Evolutionary conservation across 805 yeast genomes (phyloP).

Genomic region (Schizosaccharomyces pombe): DNA sequence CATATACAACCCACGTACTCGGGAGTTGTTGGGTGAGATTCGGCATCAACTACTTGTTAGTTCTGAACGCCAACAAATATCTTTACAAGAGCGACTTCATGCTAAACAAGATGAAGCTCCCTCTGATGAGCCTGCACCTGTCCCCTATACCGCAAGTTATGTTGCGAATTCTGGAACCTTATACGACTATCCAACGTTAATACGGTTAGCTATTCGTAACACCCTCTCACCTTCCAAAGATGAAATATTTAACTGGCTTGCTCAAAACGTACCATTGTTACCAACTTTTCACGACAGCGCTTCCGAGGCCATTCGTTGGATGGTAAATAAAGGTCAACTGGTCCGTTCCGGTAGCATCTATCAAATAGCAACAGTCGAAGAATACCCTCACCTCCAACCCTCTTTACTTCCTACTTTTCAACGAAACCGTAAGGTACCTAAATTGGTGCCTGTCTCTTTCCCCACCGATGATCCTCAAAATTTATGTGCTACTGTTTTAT

Average conservation of each 20-base stretch:
- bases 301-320: constrained; percentile 1
- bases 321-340: not conserved
- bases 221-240: not conserved
- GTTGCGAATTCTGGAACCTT: constrained; percentile 14
- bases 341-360: not conserved
- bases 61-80: not conserved
- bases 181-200: constrained; percentile 7
- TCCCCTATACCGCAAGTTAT: constrained; percentile 11
- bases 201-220: not conserved
- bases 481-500: not conserved
- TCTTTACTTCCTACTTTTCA: not conserved
- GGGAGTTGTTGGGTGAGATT: constrained; percentile 10
- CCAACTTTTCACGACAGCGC: not conserved
- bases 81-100: not conserved
- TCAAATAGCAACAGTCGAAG: not conserved
- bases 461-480: not conserved
- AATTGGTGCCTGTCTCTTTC: not conserved
- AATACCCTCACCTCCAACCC: not conserved
- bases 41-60: not conserved
- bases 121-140: not conserved
- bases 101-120: not conserved
- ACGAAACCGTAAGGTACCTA: not conserved
- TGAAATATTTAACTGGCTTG: not conserved
- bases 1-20: constrained; percentile 18
- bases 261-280: not conserved